Percentiles rank a stretch among this genome's conserved stretches.
These are phyloP conservation scores for Samsoniella hepiali DNA, from an alignment of 2,329 filamentous ascomycete genomes.

Conservation along the genomic window DNA sequence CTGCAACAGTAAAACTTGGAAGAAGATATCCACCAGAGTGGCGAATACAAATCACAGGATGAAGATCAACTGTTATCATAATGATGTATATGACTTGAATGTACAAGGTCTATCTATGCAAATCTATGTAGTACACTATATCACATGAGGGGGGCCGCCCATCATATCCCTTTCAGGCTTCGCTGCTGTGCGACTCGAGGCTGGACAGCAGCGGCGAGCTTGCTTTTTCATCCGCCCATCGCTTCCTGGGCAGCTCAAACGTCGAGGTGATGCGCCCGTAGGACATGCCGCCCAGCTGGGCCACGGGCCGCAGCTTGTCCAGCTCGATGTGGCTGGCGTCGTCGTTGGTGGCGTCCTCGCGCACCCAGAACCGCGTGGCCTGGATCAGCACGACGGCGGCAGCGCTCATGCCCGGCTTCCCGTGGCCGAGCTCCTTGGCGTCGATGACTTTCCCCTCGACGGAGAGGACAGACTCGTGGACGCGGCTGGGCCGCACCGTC, in stretches of 20 bases:
- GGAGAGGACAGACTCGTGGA: constrained; percentile 28
- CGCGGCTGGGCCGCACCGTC: constrained; percentile 26
- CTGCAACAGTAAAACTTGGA: background rate
- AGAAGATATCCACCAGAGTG: background rate
- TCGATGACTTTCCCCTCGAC: constrained; percentile 30
- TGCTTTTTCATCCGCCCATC: constrained; percentile 26
- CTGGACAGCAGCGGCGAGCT: constrained; percentile 22
- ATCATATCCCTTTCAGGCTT: background rate
- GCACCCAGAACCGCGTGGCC: constrained; percentile 31
- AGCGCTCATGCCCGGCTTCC: constrained; percentile 23
- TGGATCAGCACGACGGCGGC: constrained; percentile 28
- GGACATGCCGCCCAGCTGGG: constrained; percentile 27
- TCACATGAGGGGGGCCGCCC: background rate
- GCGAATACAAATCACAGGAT: background rate
- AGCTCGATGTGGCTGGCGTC: constrained; percentile 26
- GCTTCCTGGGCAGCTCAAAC: constrained; percentile 27
- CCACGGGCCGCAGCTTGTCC: constrained; percentile 26
- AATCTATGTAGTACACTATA: constrained; percentile 2
- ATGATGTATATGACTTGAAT: background rate
- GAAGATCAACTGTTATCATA: background rate
- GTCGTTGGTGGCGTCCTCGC: constrained; percentile 26
- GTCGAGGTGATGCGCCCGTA: constrained; percentile 27
- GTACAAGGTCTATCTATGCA: background rate
- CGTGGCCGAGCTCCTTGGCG: constrained; percentile 28
- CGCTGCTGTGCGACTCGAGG: constrained; percentile 11